phyloP scores from a whole-genome alignment of 495 filamentous ascomycete genomes.

The Neurospora sublineolata region DNA sequence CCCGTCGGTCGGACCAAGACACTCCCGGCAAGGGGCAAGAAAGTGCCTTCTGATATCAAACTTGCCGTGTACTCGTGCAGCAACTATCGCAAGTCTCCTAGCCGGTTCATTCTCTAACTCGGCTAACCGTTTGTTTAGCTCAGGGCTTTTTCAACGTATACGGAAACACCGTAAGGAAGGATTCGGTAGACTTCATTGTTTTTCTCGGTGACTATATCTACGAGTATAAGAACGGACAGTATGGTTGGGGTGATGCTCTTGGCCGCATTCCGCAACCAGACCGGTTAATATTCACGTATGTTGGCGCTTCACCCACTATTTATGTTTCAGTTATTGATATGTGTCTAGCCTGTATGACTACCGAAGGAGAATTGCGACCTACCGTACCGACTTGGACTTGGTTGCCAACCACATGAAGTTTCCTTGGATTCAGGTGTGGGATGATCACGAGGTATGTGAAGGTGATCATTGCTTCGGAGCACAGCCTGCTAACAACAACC shows the following conservation, averaged over 20 bases:
- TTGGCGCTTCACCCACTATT: slow-evolving; percentile 11
- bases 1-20: slow-evolving; percentile 46
- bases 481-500: not conserved
- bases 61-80: slow-evolving; percentile 48
- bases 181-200: slow-evolving; percentile 54
- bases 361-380: slow-evolving; percentile 45
- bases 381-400: slow-evolving; percentile 52
- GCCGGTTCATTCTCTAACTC: not conserved
- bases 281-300: slow-evolving; percentile 36
- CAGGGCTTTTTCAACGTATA: slow-evolving; percentile 51
- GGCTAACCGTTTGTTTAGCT: slow-evolving; percentile 12
- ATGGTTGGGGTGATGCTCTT: slow-evolving; percentile 42
- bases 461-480: not conserved
- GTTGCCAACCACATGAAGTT: slow-evolving; percentile 44
- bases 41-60: slow-evolving; percentile 28
- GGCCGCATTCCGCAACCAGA: slow-evolving; percentile 44
- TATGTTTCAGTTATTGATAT: slow-evolving; percentile 16
- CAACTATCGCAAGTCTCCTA: slow-evolving; percentile 38
- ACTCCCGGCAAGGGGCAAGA: slow-evolving; percentile 29
- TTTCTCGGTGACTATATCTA: slow-evolving; percentile 63
- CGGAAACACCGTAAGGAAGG: slow-evolving; percentile 54
- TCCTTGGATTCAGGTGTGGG: slow-evolving; percentile 61
- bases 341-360: slow-evolving; percentile 44
- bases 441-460: slow-evolving; percentile 42
- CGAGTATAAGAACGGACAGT: slow-evolving; percentile 46